Evolutionary conservation across 2,329 filamentous ascomycete species (phyloP).

Genomic region (Diaporthe velutina): DNA sequence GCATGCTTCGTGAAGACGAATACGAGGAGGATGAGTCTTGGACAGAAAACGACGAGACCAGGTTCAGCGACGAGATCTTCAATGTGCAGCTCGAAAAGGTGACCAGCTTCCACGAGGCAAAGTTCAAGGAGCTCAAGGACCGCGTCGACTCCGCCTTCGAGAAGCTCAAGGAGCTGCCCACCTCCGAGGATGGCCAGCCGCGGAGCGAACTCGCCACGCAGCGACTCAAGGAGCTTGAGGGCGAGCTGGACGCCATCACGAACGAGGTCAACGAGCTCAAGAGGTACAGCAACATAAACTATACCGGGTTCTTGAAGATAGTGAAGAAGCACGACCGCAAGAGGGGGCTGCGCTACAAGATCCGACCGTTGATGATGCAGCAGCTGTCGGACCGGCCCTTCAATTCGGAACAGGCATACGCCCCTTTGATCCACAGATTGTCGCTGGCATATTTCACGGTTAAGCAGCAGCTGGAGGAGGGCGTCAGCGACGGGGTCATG

Average conservation of each 20-base stretch:
- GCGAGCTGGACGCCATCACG: slow-evolving; percentile 87
- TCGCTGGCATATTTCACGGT: slow-evolving; percentile 97
- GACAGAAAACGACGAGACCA: slow-evolving; percentile 94
- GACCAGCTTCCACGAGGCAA: slow-evolving; percentile 86
- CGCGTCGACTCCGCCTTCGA: slow-evolving; percentile 70
- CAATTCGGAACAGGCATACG: slow-evolving; percentile 91
- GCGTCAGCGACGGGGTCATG: slow-evolving; percentile 45
- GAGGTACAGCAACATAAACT: slow-evolving; percentile 96
- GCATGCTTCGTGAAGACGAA: slow-evolving; percentile 83
- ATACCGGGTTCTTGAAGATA: slow-evolving; percentile 97
- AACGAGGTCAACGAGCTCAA: slow-evolving; percentile 94
- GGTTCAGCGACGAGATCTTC: slow-evolving; percentile 94
- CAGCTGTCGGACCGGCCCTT: slow-evolving; percentile 90
- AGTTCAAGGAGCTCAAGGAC: slow-evolving; percentile 70
- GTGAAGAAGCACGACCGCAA: slow-evolving; percentile 99
- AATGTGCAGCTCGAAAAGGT: slow-evolving; percentile 97
- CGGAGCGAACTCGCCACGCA: slow-evolving; percentile 62
- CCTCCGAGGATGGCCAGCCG: slow-evolving; percentile 68
- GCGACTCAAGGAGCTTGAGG: slow-evolving; percentile 77
- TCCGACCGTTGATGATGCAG: slow-evolving; percentile 92
- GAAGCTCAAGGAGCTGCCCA: slow-evolving; percentile 83
- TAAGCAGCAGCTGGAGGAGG: slow-evolving; percentile 81
- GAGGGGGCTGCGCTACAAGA: slow-evolving; percentile 86
- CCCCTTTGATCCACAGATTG: slow-evolving; percentile 88
- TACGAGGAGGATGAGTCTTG: slow-evolving; percentile 76